Conservation (phyloP, 2,329 filamentous ascomycete genomes). For the Beauveria sp. region DNA sequence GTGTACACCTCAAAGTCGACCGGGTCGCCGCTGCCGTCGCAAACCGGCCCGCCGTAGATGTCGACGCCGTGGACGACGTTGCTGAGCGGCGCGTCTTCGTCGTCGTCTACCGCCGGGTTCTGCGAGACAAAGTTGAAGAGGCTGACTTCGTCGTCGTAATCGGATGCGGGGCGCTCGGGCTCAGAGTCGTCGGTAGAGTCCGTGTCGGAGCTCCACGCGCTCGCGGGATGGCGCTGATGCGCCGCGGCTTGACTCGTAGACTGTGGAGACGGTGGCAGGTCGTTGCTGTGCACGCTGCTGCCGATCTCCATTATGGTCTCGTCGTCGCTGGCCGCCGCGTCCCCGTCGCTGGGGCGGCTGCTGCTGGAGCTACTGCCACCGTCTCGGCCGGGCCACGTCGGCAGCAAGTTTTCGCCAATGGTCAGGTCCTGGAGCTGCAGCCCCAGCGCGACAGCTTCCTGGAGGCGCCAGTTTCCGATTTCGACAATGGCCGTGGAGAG, state of each 20-base stretch:
- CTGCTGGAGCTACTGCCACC: too few species aligned
- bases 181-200: neutral
- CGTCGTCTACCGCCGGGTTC: neutral
- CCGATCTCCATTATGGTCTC: slow-evolving; percentile 1
- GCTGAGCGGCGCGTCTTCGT: slow-evolving; percentile 13
- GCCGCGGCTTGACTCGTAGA: neutral
- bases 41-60: slow-evolving; percentile 13
- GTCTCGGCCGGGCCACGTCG: slow-evolving; percentile 18
- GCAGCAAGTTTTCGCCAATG: slow-evolving; percentile 22
- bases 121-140: slow-evolving; percentile 16
- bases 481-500: slow-evolving; percentile 17
- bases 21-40: neutral
- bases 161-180: neutral
- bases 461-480: slow-evolving; percentile 21
- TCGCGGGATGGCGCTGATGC: neutral
- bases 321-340: slow-evolving; percentile 5
- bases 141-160: slow-evolving; percentile 4
- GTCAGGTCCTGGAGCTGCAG: slow-evolving; percentile 16
- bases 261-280: slow-evolving; percentile 3
- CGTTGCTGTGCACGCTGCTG: neutral
- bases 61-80: slow-evolving; percentile 24
- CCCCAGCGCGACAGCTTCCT: slow-evolving; percentile 18
- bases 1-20: slow-evolving; percentile 26
- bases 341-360: too few species aligned
- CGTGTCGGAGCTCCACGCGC: neutral